A percentile compares a stretch with the other conserved stretches of the same genome.
Evolutionary conservation across 805 yeast genomes (phyloP).

Genomic region (Myxozyma udenii): DNA sequence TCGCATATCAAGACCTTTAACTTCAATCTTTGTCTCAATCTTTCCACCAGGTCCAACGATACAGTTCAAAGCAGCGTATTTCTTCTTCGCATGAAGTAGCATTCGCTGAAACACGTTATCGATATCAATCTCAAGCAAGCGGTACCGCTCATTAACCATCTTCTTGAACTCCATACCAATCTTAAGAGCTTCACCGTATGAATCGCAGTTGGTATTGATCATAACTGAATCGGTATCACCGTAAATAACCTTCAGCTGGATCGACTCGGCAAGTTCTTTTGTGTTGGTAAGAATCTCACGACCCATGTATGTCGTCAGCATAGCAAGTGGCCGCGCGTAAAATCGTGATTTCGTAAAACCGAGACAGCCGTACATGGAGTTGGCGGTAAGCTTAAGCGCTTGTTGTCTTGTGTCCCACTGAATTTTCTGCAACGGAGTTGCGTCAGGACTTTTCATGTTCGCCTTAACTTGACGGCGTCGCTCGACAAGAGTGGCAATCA

Average conservation of each 20-base stretch:
- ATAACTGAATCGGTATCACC: constrained; percentile 99
- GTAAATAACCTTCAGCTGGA: constrained; percentile 80
- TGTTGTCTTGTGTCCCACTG: constrained; percentile 88
- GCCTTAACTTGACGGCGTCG: constrained; percentile 92
- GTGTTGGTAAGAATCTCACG: constrained; percentile 93
- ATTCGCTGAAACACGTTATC: constrained; percentile 88
- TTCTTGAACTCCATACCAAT: constrained; percentile 83
- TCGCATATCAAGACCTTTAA: constrained; percentile 93
- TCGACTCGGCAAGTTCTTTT: constrained; percentile 82
- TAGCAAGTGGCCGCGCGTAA: constrained; percentile 93
- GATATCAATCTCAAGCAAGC: constrained; percentile 84
- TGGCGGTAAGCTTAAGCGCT: constrained; percentile 93
- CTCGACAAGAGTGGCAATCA: constrained; percentile 76
- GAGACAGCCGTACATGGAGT: constrained; percentile 99
- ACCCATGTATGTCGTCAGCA: constrained; percentile 92
- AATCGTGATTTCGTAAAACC: constrained; percentile 90
- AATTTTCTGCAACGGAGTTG: constrained; percentile 53
- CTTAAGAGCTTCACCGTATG: constrained; percentile 66
- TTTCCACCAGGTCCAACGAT: constrained; percentile 51
- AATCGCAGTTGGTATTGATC: constrained; percentile 84
- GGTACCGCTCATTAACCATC: constrained; percentile 84
- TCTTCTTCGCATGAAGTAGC: constrained; percentile 89
- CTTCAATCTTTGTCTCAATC: constrained; percentile 65
- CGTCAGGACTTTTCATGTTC: constrained; percentile 69
- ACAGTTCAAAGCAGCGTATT: constrained; percentile 87